Percentiles rank a stretch among this genome's conserved stretches.
phyloP scores from a whole-genome alignment of 2,329 filamentous ascomycete species.

The Ophiobolus disseminans region DNA sequence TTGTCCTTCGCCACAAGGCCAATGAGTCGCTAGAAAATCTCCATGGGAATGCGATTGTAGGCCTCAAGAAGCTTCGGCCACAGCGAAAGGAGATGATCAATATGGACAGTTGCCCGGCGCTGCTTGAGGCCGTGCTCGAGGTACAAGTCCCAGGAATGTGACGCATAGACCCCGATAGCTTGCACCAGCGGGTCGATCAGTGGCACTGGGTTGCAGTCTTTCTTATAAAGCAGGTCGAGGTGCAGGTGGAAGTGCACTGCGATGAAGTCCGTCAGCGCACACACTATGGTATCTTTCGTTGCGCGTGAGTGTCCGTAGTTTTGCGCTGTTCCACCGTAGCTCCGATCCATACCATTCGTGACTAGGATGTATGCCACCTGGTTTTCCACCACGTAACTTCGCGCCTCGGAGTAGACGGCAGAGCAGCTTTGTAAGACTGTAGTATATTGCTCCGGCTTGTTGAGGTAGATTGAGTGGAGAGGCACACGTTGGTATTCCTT shows the following conservation, averaged over 20 bases:
- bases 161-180: not conserved
- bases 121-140: not conserved
- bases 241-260: constrained; percentile 8
- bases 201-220: not conserved
- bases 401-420: constrained; percentile 4
- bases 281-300: constrained; percentile 6
- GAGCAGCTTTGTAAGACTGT: not conserved
- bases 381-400: constrained; percentile 5
- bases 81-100: constrained; percentile 9
- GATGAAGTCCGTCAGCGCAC: constrained; percentile 5
- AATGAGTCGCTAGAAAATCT: not conserved
- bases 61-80: not conserved
- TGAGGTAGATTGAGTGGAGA: not conserved
- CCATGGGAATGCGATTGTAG: not conserved
- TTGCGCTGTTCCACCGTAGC: not conserved
- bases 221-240: not conserved
- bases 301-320: constrained; percentile 3
- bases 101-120: constrained; percentile 5
- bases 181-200: not conserved
- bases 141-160: not conserved
- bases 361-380: constrained; percentile 5
- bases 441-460: not conserved
- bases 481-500: constrained; percentile 4
- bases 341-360: constrained; percentile 2
- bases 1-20: constrained; percentile 5